Base-by-base conservation (phyloP, 331 rosid species). In the Stylosanthes scabra region DNA sequence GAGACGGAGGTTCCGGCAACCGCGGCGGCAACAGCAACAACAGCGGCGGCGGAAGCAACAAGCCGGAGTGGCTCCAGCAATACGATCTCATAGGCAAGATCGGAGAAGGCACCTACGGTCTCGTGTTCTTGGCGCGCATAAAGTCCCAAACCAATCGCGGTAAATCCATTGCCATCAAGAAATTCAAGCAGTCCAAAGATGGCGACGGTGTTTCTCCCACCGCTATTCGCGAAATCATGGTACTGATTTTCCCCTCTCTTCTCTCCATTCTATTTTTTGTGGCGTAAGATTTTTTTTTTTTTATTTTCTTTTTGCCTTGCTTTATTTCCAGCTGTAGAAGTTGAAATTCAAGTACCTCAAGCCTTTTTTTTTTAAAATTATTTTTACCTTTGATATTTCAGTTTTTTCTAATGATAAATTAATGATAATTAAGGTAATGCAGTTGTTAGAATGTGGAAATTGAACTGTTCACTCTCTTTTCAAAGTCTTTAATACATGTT, bases 161-260 rank as follows among this genome's bases (percentile, higher is more conserved):
- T n/a, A 94, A 94, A 79, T 94, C 97, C 62, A 91, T 94, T 27
- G 97, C 99, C 66, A 94, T 94, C 70, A 94, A 94, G 85, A 94
- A 94, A 68, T 90, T 91, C 89, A 94, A 90, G 81, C 99, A 91
- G 75, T 91, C 97, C 72, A 91, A 94, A 69, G 96, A 94, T 54
- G 97, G 99, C 42, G 97, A 94, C 31, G 99, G 97, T 28, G 99
- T 94, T 71, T 94, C 97, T 62, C 99, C 97, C 70, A 94, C 99
- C 45, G 99, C 97, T 66, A 94, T 94, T 34, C 99, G 97, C 51
- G 99, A 94, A 88, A 94, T 94, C 67, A 94, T 90, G 97, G 99
- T 91, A 12, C 29, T 37, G 50, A 56, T 64, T 61, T 14, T 9
- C 4, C 9, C 16, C 58, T 52, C 28, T 52, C 25, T n/a, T 12